Percentiles rank a stretch among this genome's conserved stretches.
Evolutionary conservation across 2,329 filamentous ascomycete species (phyloP).

Genomic region (Aspergillus hiratsukae): DNA sequence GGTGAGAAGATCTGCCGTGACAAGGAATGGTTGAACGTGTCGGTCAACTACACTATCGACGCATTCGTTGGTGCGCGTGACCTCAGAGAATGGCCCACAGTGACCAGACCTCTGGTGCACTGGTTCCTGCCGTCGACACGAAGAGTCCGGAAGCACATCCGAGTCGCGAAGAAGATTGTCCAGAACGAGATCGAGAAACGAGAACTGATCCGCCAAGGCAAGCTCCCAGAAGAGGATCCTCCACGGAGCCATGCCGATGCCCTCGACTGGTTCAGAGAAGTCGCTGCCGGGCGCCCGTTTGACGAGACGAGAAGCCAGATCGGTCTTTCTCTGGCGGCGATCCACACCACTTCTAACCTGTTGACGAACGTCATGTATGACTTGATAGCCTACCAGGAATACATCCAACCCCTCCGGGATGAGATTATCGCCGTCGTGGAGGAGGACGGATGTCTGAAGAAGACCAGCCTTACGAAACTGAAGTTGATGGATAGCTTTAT

Average conservation of each 20-base stretch:
- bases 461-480: conserved; percentile 29
- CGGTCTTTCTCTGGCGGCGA: conserved; percentile 27
- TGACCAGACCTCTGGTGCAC: conserved; percentile 42
- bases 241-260: conserved; percentile 18
- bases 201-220: conserved; percentile 17
- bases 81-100: conserved; percentile 41
- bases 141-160: conserved; percentile 35
- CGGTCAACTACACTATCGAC: conserved; percentile 18
- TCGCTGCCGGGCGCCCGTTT: conserved; percentile 8
- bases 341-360: conserved; percentile 32
- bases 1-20: conserved; percentile 49
- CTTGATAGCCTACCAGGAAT: conserved; percentile 48
- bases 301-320: conserved; percentile 21
- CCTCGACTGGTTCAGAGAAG: conserved; percentile 27
- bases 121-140: conserved; percentile 42
- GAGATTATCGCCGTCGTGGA: conserved; percentile 46
- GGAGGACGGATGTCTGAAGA: conserved; percentile 35
- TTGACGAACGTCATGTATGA: conserved; percentile 51
- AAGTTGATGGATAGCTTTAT: conserved; percentile 34
- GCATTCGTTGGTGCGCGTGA: conserved; percentile 25
- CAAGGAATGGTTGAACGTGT: conserved; percentile 50
- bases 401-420: conserved; percentile 48
- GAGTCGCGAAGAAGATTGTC: conserved; percentile 34
- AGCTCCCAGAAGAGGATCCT: conserved; percentile 12
- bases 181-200: conserved; percentile 23